Conservation (phyloP, 108 stramenopile genomes). For the Nannochloropsis salina region DNA sequence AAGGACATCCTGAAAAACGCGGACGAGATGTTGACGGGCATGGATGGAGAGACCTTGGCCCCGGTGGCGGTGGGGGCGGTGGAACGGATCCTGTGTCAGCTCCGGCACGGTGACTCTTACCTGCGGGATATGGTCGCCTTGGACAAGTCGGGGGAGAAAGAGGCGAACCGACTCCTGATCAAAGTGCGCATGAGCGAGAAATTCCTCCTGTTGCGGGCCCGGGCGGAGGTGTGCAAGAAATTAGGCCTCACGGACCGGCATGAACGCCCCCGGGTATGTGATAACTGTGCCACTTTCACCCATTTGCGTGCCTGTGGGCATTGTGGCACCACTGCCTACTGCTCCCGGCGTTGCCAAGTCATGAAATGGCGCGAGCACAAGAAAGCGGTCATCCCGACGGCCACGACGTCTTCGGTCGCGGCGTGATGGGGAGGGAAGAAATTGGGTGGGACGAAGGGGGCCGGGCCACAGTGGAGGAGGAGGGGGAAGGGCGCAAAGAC, state of each 20-base stretch:
- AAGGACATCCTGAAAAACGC: not conserved
- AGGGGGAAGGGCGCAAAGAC: not conserved
- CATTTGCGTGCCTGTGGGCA: not conserved
- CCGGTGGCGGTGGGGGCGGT: not conserved
- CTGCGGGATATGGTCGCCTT: not conserved
- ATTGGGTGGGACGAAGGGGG: not conserved
- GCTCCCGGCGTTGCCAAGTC: not conserved
- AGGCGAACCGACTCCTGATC: not conserved
- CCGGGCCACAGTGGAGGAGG: not conserved
- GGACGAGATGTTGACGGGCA: not conserved
- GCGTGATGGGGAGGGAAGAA: not conserved
- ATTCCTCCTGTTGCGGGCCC: not conserved
- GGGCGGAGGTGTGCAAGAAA: not conserved
- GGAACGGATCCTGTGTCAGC: not conserved
- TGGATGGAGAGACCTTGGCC: not conserved
- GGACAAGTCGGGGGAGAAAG: not conserved
- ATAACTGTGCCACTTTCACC: not conserved
- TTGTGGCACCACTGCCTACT: not conserved
- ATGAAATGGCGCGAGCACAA: not conserved
- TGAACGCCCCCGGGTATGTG: not conserved
- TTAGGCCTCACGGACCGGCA: not conserved
- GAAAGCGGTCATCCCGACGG: not conserved
- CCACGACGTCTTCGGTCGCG: not conserved
- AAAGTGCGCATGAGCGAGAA: slow-evolving; percentile 12
- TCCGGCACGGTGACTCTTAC: not conserved